A percentile compares a stretch with the other conserved stretches of the same genome.
phyloP scores from a whole-genome alignment of 768 basidiomycete genomes.

The Filobasidium floriforme region DNA sequence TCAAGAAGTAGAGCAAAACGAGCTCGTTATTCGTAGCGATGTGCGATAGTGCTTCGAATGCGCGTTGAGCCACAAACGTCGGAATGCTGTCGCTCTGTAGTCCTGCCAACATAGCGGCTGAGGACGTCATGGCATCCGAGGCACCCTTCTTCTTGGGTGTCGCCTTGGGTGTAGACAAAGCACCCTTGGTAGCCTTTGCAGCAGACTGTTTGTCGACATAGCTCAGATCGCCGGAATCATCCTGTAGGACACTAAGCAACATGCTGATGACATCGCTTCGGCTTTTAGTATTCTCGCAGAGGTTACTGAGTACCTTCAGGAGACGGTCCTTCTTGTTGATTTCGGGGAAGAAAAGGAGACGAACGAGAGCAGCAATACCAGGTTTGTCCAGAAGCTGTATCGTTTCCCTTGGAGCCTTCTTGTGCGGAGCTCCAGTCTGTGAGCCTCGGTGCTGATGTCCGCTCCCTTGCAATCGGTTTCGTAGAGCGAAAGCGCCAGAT shows the following conservation, averaged over 20 bases:
- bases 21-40: conserved; percentile 78
- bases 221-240: conserved; percentile 83
- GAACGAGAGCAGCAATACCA: conserved; percentile 78
- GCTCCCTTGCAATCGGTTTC: background rate
- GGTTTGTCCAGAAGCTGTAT: conserved; percentile 86
- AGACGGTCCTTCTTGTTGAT: conserved; percentile 74
- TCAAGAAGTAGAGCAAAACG: conserved; percentile 86
- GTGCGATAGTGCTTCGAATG: conserved; percentile 78
- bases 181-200: conserved; percentile 85
- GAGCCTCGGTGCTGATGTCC: background rate
- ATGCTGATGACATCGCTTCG: conserved; percentile 88
- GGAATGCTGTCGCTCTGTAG: conserved; percentile 68
- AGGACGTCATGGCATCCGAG: conserved; percentile 39
- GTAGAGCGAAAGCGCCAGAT: too few species aligned
- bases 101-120: conserved; percentile 48
- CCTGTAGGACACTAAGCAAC: conserved; percentile 85
- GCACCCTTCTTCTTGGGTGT: conserved; percentile 57
- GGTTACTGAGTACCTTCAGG: conserved; percentile 81
- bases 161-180: conserved; percentile 55
- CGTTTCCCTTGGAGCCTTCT: conserved; percentile 69
- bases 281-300: conserved; percentile 90
- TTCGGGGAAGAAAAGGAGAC: conserved; percentile 93
- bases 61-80: conserved; percentile 86
- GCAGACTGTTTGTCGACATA: conserved; percentile 60
- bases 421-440: conserved; percentile 5